phyloP scores from a whole-genome alignment of 257 asterid genomes.

The Parsonsia alboflavescens region DNA sequence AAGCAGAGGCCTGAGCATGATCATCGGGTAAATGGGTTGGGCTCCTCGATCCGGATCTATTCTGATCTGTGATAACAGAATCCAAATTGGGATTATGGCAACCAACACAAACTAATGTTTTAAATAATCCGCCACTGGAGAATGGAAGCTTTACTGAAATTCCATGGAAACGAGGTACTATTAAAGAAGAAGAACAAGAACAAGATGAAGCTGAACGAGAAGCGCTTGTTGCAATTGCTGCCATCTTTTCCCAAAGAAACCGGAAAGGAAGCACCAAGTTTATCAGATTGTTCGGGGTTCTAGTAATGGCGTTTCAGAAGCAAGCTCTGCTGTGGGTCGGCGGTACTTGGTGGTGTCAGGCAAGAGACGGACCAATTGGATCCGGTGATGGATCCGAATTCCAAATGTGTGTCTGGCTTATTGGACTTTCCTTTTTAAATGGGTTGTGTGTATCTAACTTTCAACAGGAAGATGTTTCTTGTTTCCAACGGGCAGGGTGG shows the following conservation, averaged over 20 bases:
- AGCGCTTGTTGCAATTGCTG: conserved; percentile 12
- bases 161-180: conserved; percentile 6
- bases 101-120: conserved; percentile 41
- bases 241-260: conserved; percentile 2
- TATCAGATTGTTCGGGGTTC: background rate
- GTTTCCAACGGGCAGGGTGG: no score
- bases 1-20: conserved; percentile 18
- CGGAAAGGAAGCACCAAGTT: background rate
- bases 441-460: background rate
- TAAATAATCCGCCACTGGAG: conserved; percentile 27
- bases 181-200: background rate
- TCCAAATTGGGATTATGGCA: conserved; percentile 52
- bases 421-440: conserved; percentile 3
- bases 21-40: conserved; percentile 22
- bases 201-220: background rate
- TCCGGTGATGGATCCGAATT: conserved; percentile 4
- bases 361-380: background rate
- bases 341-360: background rate
- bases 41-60: conserved; percentile 33
- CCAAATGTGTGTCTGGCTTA: background rate
- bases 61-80: conserved; percentile 42
- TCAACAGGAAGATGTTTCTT: no score
- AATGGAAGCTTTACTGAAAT: conserved; percentile 37
- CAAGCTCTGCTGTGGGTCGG: background rate
- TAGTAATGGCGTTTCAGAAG: background rate